Base-by-base conservation (phyloP, 1,139 yeast species). In the Saccharomyces hybrid region DNA sequence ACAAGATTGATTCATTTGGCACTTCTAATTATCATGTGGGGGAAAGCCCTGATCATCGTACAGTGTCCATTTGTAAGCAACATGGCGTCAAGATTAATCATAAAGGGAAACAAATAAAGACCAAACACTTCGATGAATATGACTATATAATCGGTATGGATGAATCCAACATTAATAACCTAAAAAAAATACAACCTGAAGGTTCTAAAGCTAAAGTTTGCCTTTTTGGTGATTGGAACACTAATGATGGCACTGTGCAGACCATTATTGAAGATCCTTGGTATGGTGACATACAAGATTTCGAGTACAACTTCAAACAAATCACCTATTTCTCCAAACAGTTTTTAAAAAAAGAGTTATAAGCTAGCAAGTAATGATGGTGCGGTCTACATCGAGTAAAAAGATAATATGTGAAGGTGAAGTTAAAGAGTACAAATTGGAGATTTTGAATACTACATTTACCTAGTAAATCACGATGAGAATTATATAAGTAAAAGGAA, bases 71-170 rank as follows among this genome's bases (percentile, higher is more conserved):
- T 0, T 89, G 97, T 67, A 73, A 76, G 28, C 76, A 79, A 51
- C 83, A 90, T 63, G 84, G 86, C 0, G 89, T 91, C 0, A 86
- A 91, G 0, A 84, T 90, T 1, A 69, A 78, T 50, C 98, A 91
- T 63, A 63, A 71, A 1, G 93, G 95, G 1, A 96, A 91, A 69
- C 86, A 85, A 65, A 84, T 91, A 51, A 67, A 64, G 14, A 59
- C 78, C 1, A 62, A 68, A 3, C 88, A 88, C 65, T 89, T 88
- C 64, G 70, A 73, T 16, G 76, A 79, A 55, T 91, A 89, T 62
- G 97, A 91, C 71, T 91, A 87, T 65, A 75, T 91, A 13, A 74
- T 91, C 48, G 95, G 90, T 44, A 91, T 91, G 98, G 96, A 89
- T 69, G 79, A 80, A 51, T 73, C 79, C 55, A 89, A 89, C 68